Base-by-base conservation (phyloP, 306 rosid species). In the Quercus aquifolioides region DNA sequence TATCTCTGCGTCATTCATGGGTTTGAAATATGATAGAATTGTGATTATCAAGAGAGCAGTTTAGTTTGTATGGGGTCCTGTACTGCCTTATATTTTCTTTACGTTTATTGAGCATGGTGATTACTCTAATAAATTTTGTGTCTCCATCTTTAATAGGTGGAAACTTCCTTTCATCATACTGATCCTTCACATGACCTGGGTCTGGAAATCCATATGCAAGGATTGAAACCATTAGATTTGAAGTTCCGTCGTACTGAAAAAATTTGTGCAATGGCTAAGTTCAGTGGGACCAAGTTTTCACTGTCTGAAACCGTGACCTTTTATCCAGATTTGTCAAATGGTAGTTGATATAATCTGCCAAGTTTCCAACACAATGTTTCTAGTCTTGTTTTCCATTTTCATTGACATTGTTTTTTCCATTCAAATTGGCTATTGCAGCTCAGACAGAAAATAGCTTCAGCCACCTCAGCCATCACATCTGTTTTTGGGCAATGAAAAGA, bases 101-200 rank as follows among this genome's bases (percentile, higher is more conserved):
- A 5, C 38, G 55, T 60, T 41, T 41, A 26, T 84, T 76, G 74
- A 33, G 71, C 60, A 41, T 75, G 38, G 64, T 74, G 73, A 69
- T 49, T 8, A 12, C 71, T 69, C 55, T 30, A 25, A 73, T 18
- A 51, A 67, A 52, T 77, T 76, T 41, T 21, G 51, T 43, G n/a
- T 75, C 46, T n/a, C 23, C n/a, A 72, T 14, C 56, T 71, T 75
- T 72, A 80, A 30, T 38, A 94, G 99, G 97, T 90, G 73, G 92
- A 80, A 84, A 88, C 92, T 80, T 82, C 84, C 79, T 86, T 94
- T 81, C 92, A 92, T 88, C 88, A 91, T 79, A 80, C 92, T 84
- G 99, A 92, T 82, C 94, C 99, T 77, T 94, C 92, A 10, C 99
- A 94, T 88, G 97, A 94, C 69, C 89, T 94, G 5, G 91, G 86